Evolutionary conservation across 768 basidiomycete genomes (phyloP).

Genomic region (Amanita thiersii): DNA sequence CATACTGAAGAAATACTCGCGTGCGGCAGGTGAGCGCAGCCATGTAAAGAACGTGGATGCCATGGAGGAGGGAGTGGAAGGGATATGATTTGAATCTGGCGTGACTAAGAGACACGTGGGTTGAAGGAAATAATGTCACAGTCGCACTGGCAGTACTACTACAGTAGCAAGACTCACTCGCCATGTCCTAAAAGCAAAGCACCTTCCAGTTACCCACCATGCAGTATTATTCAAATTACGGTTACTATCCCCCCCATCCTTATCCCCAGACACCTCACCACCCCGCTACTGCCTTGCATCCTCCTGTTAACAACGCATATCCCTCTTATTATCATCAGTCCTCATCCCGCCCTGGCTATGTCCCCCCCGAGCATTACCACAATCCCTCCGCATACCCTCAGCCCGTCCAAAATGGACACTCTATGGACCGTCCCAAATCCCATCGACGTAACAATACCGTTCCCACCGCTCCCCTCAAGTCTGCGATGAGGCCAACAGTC

Average conservation of each 20-base stretch:
- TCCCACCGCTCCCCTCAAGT: conserved; percentile 33
- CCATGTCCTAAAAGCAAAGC: conserved; percentile 7
- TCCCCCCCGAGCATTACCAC: not conserved
- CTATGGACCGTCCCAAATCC: conserved; percentile 9
- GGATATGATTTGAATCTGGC: conserved; percentile 13
- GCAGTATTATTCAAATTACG: conserved; percentile 31
- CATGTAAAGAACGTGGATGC: conserved; percentile 82
- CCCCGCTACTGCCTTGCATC: conserved; percentile 15
- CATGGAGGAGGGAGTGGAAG: conserved; percentile 36
- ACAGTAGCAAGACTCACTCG: not conserved
- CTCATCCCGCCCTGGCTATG: conserved; percentile 11
- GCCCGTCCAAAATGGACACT: not conserved
- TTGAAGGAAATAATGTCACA: not conserved
- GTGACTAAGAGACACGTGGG: conserved; percentile 4
- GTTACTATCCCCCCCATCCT: conserved; percentile 36
- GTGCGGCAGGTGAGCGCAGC: conserved; percentile 85
- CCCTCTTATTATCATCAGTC: conserved; percentile 24
- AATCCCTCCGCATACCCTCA: not conserved
- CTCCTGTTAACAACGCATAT: conserved; percentile 27
- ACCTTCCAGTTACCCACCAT: too few species aligned
- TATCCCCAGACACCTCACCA: conserved; percentile 33
- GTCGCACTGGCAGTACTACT: not conserved
- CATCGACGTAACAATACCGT: conserved; percentile 16
- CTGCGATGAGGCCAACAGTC: conserved; percentile 47
- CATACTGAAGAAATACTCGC: conserved; percentile 94